Evolutionary conservation across 768 basidiomycete species (phyloP), one percentile per base, ranked within the genome.

Genomic region (Coprinopsis sp.): DNA sequence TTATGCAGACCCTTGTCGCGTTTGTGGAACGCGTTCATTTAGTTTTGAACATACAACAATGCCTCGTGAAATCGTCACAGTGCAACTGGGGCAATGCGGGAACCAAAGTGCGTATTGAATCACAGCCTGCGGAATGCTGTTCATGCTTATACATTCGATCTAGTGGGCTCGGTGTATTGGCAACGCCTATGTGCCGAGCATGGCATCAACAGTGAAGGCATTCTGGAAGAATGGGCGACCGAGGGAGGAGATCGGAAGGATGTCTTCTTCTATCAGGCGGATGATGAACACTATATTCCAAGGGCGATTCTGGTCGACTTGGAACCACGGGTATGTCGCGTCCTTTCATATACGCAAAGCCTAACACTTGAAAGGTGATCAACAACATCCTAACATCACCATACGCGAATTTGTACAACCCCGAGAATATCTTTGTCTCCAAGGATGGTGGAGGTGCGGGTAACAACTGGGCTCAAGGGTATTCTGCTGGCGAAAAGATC

Each of bases 201-300:
- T 65, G 96, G 96, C 14, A 98, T 99, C 71, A 93, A 80, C 64
- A 86, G 87, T 48, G 88, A 94, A 56, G 96, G 96, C 23, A 91
- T 91, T 49, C 81, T 98, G 37, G 94, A 98, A 64, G 94, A 98
- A 52, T 95, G 91, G 89, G 93, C 94, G 5, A 89, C 86, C 1
- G 92, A 94, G 57, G 90, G 89, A 16, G 91, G 91, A 7, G 96
- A 99, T 67, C 77, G 96, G 56, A 99, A 98, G 62, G 96, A 99
- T 68, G 95, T 96, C 22, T 99, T 99, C 70, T 99, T 99, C 71
- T 98, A 99, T 64, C 95, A 98, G 65, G 96, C 96, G n/a, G 96
- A 99, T 63, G 96, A 99, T 59, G 96, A 98, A 64, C 94, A 96
- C 58, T 99, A 98, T 65, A 94, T 99, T 50, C 96, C 96, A 2